Evolutionary conservation across 495 filamentous ascomycete species (phyloP), one percentile per base, ranked within the genome.

Genomic region (Neurospora sublineolata): DNA sequence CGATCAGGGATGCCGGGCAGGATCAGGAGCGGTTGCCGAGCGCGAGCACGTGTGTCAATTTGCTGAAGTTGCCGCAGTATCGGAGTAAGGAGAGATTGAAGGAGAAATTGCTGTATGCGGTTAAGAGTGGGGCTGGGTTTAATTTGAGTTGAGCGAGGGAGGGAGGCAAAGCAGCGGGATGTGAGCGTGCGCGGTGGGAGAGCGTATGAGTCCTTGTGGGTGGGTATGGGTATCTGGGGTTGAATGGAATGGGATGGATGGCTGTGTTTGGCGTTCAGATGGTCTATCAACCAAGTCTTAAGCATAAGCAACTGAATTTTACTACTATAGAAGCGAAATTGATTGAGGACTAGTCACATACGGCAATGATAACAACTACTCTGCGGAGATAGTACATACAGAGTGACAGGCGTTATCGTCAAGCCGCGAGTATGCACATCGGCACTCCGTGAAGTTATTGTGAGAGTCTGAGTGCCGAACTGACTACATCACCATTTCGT

Each of bases 31-130:
- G 95, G 75, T 82, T 97, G 58, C 97, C 96, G 33, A 98, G 93
- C 78, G 94, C 95, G 23, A 97, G 95, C 77, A 99, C 95, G 1
- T 99, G 95, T 76, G 93, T 99, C 41, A 99, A 99, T 79, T 80
- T 98, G 70, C 80, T 99, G 41, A 99, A 99, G 83, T 83, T 99
- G 74, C 95, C 95, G 23, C 89, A 90, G 68, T 99, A 98, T 80
- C 82, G 76, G 27, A 88, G 84, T 67, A 86, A 85, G 70, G 81
- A 81, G 69, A 84, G 80, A 14, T 76, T 98, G 73, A 92, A 84
- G 80, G 86, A 87, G 75, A 97, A 97, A 79, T 79, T 99, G 72
- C 80, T 99, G 39, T 97, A 97, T 82, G 94, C 94, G 30, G 90
- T 97, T 23, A 93, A 91, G 76, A 91, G 93, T 12, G 94, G 94